phyloP scores from a whole-genome alignment of 352 stramenopile genomes.

The Albugo candida region DNA sequence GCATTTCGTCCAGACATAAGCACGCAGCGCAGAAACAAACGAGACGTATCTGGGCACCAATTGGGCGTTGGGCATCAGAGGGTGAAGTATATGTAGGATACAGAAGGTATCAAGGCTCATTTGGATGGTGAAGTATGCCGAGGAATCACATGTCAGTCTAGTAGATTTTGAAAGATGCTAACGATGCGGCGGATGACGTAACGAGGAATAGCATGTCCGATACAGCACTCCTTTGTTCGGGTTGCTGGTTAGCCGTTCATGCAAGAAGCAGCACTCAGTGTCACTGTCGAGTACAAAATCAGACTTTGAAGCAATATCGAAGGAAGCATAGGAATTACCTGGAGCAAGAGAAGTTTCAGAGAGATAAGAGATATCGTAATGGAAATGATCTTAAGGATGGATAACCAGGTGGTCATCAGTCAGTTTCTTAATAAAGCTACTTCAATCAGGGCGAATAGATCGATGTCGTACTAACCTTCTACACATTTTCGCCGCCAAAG shows the following conservation, averaged over 20 bases:
- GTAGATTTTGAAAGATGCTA: slow-evolving; percentile 6
- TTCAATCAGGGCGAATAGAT: slow-evolving; percentile 8
- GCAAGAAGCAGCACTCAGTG: slow-evolving; percentile 8
- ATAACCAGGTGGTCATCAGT: slow-evolving; percentile 6
- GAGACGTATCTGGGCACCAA: slow-evolving; percentile 5
- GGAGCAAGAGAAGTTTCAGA: slow-evolving; percentile 3
- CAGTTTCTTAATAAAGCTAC: background rate
- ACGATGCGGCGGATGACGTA: slow-evolving; percentile 9
- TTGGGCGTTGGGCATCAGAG: slow-evolving; percentile 8
- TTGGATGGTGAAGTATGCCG: background rate
- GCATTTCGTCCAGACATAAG: slow-evolving; percentile 10
- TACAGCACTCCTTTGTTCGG: slow-evolving; percentile 6
- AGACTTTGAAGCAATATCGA: slow-evolving; percentile 5
- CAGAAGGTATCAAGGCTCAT: slow-evolving; percentile 1
- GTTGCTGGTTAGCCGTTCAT: slow-evolving; percentile 1
- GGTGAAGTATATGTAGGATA: slow-evolving; percentile 9
- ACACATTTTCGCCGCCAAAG: too few relatives aligned
- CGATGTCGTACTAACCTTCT: slow-evolving; percentile 5
- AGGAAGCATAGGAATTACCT: slow-evolving; percentile 1
- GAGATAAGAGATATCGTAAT: slow-evolving; percentile 1
- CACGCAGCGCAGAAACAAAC: slow-evolving; percentile 11
- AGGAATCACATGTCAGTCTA: background rate
- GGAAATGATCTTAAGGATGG: slow-evolving; percentile 1
- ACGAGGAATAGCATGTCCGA: slow-evolving; percentile 10
- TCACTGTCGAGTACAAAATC: slow-evolving; percentile 10